Conservation (phyloP, 192 early-diverging fungal genomes). For the Podila minutissima region DNA sequence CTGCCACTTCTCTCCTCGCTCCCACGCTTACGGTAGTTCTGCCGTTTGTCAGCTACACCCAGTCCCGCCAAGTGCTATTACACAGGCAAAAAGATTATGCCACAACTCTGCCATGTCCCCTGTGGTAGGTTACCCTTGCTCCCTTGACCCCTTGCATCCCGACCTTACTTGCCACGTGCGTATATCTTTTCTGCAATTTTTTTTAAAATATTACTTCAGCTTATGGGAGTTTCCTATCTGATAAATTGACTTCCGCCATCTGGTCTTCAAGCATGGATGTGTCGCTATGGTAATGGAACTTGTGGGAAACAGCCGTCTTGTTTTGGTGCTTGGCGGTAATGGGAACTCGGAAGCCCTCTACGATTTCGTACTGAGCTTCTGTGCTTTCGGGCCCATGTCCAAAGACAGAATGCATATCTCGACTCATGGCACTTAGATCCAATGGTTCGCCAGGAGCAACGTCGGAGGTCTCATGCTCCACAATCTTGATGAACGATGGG, state of each 20-base stretch:
- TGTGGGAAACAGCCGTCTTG: not conserved
- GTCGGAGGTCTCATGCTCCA: slow-evolving; percentile 18
- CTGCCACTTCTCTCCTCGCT: no score
- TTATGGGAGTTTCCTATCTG: not conserved
- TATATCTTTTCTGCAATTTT: not conserved
- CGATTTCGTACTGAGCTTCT: slow-evolving; percentile 5
- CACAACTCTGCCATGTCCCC: no score
- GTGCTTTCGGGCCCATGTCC: slow-evolving; percentile 1
- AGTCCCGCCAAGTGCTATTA: no score
- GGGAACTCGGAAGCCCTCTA: slow-evolving; percentile 38
- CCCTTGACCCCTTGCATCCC: no score
- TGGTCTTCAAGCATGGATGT: not conserved
- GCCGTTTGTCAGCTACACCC: no score
- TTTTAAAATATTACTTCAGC: not conserved
- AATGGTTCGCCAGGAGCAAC: not conserved
- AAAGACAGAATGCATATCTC: slow-evolving; percentile 13
- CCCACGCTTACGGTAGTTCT: no score
- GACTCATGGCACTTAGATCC: slow-evolving; percentile 17
- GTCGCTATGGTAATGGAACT: not conserved
- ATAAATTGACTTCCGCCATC: not conserved
- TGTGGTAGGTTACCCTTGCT: no score
- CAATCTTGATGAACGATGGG: slow-evolving; percentile 43
- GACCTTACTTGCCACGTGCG: no score
- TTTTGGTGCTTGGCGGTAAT: not conserved
- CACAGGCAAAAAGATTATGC: no score